phyloP scores from a whole-genome alignment of 352 stramenopile species.

The Globisporangium spiculum region DNA sequence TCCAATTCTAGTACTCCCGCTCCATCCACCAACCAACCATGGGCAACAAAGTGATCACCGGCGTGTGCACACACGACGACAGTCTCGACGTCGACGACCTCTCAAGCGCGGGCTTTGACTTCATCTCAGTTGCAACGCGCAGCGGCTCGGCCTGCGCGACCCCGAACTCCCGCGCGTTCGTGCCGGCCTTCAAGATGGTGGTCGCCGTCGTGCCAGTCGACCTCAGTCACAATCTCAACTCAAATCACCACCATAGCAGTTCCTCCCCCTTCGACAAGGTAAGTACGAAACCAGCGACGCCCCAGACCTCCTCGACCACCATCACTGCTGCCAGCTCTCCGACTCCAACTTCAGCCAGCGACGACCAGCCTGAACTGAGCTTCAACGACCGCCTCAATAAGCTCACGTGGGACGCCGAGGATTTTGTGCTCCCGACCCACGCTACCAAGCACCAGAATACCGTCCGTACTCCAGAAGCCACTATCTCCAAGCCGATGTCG shows the following conservation, averaged over 20 bases:
- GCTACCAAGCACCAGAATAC: neutral
- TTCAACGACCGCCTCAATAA: neutral
- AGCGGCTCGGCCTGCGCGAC: neutral
- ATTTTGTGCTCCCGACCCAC: neutral
- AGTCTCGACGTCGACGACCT: constrained; percentile 1
- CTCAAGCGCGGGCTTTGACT: neutral
- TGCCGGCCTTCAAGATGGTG: neutral
- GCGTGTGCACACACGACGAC: neutral
- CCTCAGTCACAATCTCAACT: neutral
- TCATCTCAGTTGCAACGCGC: neutral
- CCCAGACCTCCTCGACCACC: neutral
- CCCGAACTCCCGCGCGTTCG: neutral
- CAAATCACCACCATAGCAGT: neutral
- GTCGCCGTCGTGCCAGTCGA: neutral
- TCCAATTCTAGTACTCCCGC: neutral
- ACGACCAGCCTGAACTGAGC: neutral
- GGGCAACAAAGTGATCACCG: constrained; percentile 8
- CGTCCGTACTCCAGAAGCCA: neutral
- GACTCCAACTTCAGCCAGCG: neutral
- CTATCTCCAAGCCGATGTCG: neutral
- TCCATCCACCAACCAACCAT: neutral
- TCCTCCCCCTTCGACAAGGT: neutral
- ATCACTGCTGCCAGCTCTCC: neutral
- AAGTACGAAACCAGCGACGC: neutral
- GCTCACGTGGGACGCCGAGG: neutral